Evolutionary conservation across 1,284 basidiomycete species (phyloP), one percentile per base, ranked within the genome.

Genomic region (Wolfiporia cocos): DNA sequence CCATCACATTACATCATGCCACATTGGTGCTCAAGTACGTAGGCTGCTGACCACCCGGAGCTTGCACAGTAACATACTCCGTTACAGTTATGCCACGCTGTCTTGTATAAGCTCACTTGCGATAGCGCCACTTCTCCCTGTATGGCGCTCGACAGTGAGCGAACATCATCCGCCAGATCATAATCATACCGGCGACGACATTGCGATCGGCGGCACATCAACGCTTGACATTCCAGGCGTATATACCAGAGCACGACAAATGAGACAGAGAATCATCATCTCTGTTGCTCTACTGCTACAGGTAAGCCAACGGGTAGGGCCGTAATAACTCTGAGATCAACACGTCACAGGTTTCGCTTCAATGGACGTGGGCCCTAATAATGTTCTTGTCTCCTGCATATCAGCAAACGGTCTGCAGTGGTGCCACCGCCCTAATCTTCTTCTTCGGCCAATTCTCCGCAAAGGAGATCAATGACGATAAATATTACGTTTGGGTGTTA

Each of bases 101-200:
- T 61, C 59, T 0, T 57, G 55, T 43, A 58, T 61, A 33, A 57
- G 59, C 44, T 59, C 57, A 3, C 48, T 61, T 1, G 56, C 55
- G 0, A 57, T 54, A 5, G 59, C 59, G 1, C 59, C 59, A 1
- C 54, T 55, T 20, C 42, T 61, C 14, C 54, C 56, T 22, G 53
- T 61, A 37, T 61, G 59, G 59, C 43, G 52, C 6, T 48, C n/a
- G n/a, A n/a, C n/a, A n/a, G n/a, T n/a, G n/a, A n/a, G n/a, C n/a
- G n/a, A n/a, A n/a, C n/a, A n/a, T n/a, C n/a, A n/a, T n/a, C n/a
- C n/a, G 26, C 26, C 26, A 28, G 9, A 28, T 14, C 9, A 28
- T 9, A 14, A 7, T 28, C 14, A 28, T 28, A 14, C 26, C 26
- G 14, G 26, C 9, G 26, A 44, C n/a, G 39, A 44, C 21, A 44